Conservation (phyloP, 495 filamentous ascomycete genomes). For the Neurospora intermedia region DNA sequence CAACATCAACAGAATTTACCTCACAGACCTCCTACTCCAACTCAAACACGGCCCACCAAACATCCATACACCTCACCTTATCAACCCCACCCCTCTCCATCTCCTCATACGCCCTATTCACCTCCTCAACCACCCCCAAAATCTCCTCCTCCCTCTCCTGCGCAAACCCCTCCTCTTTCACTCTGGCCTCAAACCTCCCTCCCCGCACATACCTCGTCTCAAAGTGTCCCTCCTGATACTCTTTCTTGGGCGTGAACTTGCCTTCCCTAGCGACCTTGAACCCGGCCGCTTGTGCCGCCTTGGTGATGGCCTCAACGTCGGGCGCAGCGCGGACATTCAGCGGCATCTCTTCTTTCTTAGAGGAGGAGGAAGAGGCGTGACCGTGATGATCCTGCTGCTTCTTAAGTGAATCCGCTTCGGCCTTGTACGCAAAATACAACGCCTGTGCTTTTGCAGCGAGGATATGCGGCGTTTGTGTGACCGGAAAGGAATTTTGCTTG, state of each 20-base stretch:
- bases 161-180: conserved; percentile 15
- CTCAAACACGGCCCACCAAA: conserved; percentile 32
- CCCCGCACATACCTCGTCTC: conserved; percentile 25
- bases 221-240: conserved; percentile 36
- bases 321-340: conserved; percentile 1
- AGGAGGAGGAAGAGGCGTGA: too few relatives aligned
- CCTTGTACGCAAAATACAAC: conserved; percentile 10
- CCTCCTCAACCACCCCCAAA: conserved; percentile 25
- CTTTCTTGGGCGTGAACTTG: conserved; percentile 20
- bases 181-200: conserved; percentile 15
- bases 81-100: conserved; percentile 14
- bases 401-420: too few relatives aligned
- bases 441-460: conserved; percentile 30
- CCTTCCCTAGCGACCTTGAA: conserved; percentile 23
- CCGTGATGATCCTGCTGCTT: too few relatives aligned
- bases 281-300: conserved; percentile 5
- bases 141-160: conserved; percentile 27
- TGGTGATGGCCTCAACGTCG: conserved; percentile 10
- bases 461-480: conserved; percentile 26
- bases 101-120: conserved; percentile 12
- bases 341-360: background rate
- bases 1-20: too few relatives aligned
- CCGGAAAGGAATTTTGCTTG: background rate
- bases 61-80: conserved; percentile 35
- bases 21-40: background rate